Base-by-base conservation (phyloP, 306 rosid species). In the Corylus americana region DNA sequence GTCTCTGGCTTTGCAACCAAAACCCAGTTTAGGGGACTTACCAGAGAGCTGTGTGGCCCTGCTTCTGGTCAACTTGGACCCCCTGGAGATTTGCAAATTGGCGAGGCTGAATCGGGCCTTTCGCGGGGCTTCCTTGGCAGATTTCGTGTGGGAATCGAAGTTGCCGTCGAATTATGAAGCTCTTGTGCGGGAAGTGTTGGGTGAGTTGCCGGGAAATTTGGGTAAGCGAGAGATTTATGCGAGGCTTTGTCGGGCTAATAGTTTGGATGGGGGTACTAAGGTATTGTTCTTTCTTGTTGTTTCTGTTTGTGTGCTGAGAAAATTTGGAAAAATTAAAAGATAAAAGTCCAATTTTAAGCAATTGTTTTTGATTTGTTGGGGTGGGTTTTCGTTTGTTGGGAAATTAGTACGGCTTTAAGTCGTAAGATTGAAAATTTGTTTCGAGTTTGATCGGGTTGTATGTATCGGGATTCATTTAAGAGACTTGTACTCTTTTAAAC, bases 81-180 rank as follows among this genome's bases (percentile, higher is more conserved):
- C 99, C 8, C 84, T 91, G 7, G 88, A 90, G 88, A 93, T 95
- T 78, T 93, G 98, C 74, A 83, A 79, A 55, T 80, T 95, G 68
- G 94, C 96, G 11, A 66, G 76, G 54, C 64, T 95, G 74, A 95
- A 89, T 68, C 93, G 94, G 76, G 87, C 98, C 20, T 95, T 95
- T 57, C 97, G 93, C 1, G 90, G 86, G 1, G 98, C 98, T 69
- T 90, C 99, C 2, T 83, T 84, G 85, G 96, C 99, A 0, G 97
- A 95, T 88, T 93, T 89, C 55, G 90, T 95, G 35, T 95, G 98
- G 99, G 97, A 95, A 47, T 90, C 98, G 13, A 95, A 95, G 74
- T 82, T 95, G 16, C 99, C 98, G 0, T 42, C 88, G 2, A 95
- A 95, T 85, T 93, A 85, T 75, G 27, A 77, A 25, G 27, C 61